These are phyloP conservation scores for Penicillium antarcticum DNA, from an alignment of 495 filamentous ascomycete genomes.

Conservation along the genomic window DNA sequence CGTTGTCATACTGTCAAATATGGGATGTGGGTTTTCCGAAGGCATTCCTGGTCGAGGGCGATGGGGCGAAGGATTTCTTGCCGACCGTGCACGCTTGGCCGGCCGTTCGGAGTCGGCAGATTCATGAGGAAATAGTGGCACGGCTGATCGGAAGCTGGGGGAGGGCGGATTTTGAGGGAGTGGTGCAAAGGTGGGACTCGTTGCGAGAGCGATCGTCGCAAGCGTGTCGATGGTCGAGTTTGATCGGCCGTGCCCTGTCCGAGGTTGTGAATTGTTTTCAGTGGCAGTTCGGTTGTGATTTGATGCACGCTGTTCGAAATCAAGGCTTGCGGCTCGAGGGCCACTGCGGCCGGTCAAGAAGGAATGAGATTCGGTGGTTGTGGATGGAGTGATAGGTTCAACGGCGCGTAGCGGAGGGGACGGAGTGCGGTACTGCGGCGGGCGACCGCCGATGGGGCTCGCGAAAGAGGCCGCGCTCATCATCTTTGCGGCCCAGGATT, in stretches of 20 bases:
- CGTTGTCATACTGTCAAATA: conserved; percentile 45
- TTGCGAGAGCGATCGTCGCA: conserved; percentile 53
- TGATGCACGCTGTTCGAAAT: conserved; percentile 25
- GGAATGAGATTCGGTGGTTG: conserved; percentile 27
- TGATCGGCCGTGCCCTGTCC: conserved; percentile 45
- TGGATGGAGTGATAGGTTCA: conserved; percentile 49
- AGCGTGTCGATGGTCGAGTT: conserved; percentile 52
- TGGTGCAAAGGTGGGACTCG: conserved; percentile 43
- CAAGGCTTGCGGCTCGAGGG: conserved; percentile 24
- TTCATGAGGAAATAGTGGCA: conserved; percentile 34
- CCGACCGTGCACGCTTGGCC: conserved; percentile 59
- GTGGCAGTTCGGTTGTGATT: conserved; percentile 16
- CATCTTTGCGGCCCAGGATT: conserved; percentile 28
- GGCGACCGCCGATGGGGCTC: conserved; percentile 37
- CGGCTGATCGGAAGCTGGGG: conserved; percentile 21
- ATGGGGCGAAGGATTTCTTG: conserved; percentile 50
- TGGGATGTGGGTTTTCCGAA: conserved; percentile 42
- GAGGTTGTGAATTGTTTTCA: conserved; percentile 26
- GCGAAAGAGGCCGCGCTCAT: conserved; percentile 47
- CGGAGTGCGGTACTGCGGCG: conserved; percentile 51
- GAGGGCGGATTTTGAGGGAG: conserved; percentile 34
- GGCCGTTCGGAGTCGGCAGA: conserved; percentile 44
- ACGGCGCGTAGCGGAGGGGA: conserved; percentile 53
- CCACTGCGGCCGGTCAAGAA: conserved; percentile 32
- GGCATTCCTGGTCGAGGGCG: conserved; percentile 31